These are phyloP conservation scores for Hortaea werneckii DNA, from an alignment of 2,329 filamentous ascomycete genomes.

Conservation along the genomic window DNA sequence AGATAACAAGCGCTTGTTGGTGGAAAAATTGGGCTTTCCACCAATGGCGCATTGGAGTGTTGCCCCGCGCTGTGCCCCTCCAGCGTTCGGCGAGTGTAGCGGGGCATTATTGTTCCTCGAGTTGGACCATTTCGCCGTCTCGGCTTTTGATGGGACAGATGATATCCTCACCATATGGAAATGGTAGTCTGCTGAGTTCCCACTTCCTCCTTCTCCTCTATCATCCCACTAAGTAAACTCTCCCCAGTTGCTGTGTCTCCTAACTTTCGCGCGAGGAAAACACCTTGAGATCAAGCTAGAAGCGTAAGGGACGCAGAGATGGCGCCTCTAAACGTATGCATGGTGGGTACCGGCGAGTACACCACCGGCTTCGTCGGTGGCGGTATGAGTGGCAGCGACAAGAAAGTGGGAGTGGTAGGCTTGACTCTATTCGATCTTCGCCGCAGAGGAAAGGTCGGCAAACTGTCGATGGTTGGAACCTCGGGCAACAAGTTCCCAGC, in stretches of 20 bases:
- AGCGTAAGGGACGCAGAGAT: constrained; percentile 20
- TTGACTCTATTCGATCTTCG: constrained; percentile 83
- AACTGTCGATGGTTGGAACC: constrained; percentile 80
- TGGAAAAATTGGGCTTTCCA: constrained; percentile 8
- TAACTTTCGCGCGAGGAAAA: no score
- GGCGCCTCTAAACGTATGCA: constrained; percentile 41
- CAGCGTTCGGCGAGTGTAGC: not conserved
- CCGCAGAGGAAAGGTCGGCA: constrained; percentile 75
- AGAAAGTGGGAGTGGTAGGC: constrained; percentile 90
- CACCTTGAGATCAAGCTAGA: no score
- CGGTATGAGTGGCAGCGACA: constrained; percentile 77
- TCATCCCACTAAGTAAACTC: no score
- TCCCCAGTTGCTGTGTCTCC: no score
- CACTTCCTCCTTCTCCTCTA: not conserved
- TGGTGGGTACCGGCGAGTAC: constrained; percentile 86
- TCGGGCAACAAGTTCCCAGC: constrained; percentile 84
- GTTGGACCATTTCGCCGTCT: not conserved
- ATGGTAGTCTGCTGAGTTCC: not conserved
- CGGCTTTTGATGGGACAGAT: constrained; percentile 1
- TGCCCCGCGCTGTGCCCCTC: constrained; percentile 1
- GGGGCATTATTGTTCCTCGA: constrained; percentile 1
- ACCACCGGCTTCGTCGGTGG: constrained; percentile 88
- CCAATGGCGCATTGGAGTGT: not conserved
- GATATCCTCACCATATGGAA: not conserved
- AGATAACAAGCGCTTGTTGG: constrained; percentile 1